These are phyloP conservation scores for Tulasnella sp. DNA, from an alignment of 768 basidiomycete genomes.

Conservation along the genomic window DNA sequence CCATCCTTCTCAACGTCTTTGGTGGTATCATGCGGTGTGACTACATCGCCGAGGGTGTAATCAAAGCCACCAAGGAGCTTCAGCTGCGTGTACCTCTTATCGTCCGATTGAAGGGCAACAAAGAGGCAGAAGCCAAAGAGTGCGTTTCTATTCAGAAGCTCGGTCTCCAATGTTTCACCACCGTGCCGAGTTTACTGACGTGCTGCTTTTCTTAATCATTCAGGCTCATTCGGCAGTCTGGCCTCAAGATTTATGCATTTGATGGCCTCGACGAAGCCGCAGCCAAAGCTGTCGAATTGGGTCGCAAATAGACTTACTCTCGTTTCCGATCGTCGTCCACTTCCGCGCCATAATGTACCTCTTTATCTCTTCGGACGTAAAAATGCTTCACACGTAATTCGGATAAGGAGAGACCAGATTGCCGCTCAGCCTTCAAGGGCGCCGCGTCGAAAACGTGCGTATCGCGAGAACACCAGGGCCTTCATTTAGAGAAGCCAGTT, in stretches of 20 bases:
- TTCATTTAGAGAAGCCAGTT: not conserved
- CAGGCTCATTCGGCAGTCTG: slow-evolving; percentile 90
- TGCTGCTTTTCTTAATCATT: slow-evolving; percentile 17
- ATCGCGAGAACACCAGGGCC: not conserved
- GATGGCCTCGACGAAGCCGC: slow-evolving; percentile 92
- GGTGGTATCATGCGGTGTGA: slow-evolving; percentile 99
- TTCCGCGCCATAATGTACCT: not conserved
- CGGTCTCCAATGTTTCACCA: slow-evolving; percentile 16
- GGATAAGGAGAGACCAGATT: not conserved
- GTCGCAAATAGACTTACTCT: slow-evolving; percentile 12
- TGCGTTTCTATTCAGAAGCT: slow-evolving; percentile 38
- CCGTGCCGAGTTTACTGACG: slow-evolving; percentile 17
- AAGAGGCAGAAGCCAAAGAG: slow-evolving; percentile 92
- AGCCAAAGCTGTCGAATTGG: slow-evolving; percentile 65
- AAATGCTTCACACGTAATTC: not conserved
- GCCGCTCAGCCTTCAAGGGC: not conserved
- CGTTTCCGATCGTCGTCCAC: not conserved
- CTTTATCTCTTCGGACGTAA: not conserved
- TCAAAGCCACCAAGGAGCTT: slow-evolving; percentile 93
- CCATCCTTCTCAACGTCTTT: slow-evolving; percentile 98
- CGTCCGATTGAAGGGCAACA: slow-evolving; percentile 94
- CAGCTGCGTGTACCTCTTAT: slow-evolving; percentile 77
- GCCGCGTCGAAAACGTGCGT: not conserved
- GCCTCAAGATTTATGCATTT: slow-evolving; percentile 86
- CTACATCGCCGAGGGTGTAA: slow-evolving; percentile 96